phyloP scores from a whole-genome alignment of 2,329 filamentous ascomycete species.

The Hymenotorrendiella dingleyae region DNA sequence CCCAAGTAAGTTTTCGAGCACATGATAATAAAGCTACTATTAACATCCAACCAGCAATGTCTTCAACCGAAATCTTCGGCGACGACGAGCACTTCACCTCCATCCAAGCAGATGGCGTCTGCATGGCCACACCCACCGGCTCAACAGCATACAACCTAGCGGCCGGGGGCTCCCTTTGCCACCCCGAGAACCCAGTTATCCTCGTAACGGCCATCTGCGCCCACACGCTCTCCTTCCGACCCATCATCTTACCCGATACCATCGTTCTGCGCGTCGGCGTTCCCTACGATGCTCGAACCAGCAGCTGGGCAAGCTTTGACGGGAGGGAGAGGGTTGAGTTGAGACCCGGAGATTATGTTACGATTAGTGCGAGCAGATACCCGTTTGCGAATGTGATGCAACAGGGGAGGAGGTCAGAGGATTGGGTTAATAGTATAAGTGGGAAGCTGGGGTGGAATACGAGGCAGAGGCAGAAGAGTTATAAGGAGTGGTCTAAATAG shows the following conservation, averaged over 20 bases:
- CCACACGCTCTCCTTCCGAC: constrained; percentile 89
- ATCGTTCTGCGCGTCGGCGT: constrained; percentile 90
- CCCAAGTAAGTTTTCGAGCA: constrained; percentile 57
- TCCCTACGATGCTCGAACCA: constrained; percentile 85
- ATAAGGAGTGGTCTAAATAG: constrained; percentile 31
- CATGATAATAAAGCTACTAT: not conserved
- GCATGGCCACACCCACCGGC: constrained; percentile 89
- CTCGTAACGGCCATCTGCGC: constrained; percentile 91
- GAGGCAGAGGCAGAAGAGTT: constrained; percentile 67
- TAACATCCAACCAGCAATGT: constrained; percentile 60
- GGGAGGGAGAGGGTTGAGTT: constrained; percentile 83
- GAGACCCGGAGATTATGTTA: constrained; percentile 74
- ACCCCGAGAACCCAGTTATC: constrained; percentile 95
- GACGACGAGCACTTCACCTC: constrained; percentile 92
- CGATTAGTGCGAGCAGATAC: constrained; percentile 72
- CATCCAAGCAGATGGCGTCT: constrained; percentile 86
- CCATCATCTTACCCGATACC: constrained; percentile 94
- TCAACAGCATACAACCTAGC: constrained; percentile 95
- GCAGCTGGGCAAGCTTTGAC: constrained; percentile 97
- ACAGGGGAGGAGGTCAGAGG: constrained; percentile 62
- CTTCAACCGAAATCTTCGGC: constrained; percentile 83
- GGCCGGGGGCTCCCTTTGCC: constrained; percentile 89
- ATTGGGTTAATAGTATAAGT: constrained; percentile 78
- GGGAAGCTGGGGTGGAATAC: constrained; percentile 79
- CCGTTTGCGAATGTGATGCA: constrained; percentile 75